Conservation (phyloP, 1,139 yeast species). For the Candida neerlandica region DNA sequence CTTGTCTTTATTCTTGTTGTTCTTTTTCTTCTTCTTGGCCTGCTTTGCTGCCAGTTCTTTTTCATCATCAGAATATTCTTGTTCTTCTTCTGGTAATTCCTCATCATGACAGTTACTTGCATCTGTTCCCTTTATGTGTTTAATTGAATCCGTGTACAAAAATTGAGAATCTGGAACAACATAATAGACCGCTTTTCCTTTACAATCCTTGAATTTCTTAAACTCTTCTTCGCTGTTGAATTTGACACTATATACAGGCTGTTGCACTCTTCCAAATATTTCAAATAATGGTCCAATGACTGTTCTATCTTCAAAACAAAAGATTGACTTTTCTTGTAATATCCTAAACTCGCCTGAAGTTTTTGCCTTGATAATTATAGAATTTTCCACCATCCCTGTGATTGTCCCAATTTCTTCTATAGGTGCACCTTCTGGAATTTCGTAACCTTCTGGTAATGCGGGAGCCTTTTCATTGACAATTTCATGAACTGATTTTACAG, state of each 20-base stretch:
- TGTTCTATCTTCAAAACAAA: conserved; percentile 74
- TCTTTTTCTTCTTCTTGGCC: conserved; percentile 55
- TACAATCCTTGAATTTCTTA: conserved; percentile 41
- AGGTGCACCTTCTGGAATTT: conserved; percentile 58
- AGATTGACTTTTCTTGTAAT: conserved; percentile 76
- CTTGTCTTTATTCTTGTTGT: conserved; percentile 28
- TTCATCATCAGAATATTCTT: conserved; percentile 94
- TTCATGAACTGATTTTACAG: conserved; percentile 81
- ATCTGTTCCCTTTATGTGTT: conserved; percentile 79
- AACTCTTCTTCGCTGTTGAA: conserved; percentile 59
- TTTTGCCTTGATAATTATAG: conserved; percentile 72
- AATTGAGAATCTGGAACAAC: conserved; percentile 84
- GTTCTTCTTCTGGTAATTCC: conserved; percentile 89
- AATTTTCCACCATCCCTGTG: conserved; percentile 68
- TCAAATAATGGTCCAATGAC: conserved; percentile 85
- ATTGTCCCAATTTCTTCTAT: conserved; percentile 77
- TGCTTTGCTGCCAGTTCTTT: conserved; percentile 66
- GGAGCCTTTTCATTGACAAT: conserved; percentile 69
- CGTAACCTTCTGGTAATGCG: conserved; percentile 66
- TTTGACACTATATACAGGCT: conserved; percentile 81
- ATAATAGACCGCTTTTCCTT: conserved; percentile 67
- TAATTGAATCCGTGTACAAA: conserved; percentile 72
- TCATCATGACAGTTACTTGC: conserved; percentile 96
- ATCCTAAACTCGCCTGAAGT: conserved; percentile 85
- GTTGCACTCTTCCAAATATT: conserved; percentile 84